Evolutionary conservation across 2,329 filamentous ascomycete genomes (phyloP), one percentile per base, ranked within the genome.

Genomic region (Hypocreales sp.): DNA sequence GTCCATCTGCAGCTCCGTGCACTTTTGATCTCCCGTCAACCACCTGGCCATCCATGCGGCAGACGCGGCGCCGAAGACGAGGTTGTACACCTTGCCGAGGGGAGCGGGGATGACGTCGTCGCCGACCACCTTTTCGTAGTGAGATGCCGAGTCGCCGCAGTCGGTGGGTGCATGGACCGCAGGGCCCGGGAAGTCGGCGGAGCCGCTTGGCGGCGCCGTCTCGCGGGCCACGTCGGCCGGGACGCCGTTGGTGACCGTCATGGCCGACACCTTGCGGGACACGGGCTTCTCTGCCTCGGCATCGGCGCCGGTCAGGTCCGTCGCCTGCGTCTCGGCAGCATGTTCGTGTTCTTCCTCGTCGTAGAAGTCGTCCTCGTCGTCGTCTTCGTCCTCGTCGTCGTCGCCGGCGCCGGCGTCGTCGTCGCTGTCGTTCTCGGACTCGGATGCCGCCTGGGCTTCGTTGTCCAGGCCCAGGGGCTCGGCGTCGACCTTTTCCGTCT

Each of bases 31-130:
- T 14, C 74, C 74, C 1, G 79, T 64, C 24, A 98, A 61, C 67
- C 83, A 95, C 42, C 83, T 90, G 9, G 68, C 64, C 71, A 98
- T 84, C 55, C 86, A 98, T 0, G 66, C 58, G 5, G 72, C 68
- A 2, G 86, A 94, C 2, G 64, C 67, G 3, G 79, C 69, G 0
- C 92, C 90, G 44, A 94, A 98, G 40, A 93, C 67, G 31, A 93
- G 56, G 35, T 72, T 79, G 51, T 92, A 98, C 17, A 95, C 73
- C 47, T 93, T 92, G 28, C 90, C 90, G 2, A 98, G 58, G 0
- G 90, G 90, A 2, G 87, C 90, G 1, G 78, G 67, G 26, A 98
- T 77, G 4, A 79, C 60, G 23, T 93, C 87, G 48, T 98, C 87
- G 25, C 79, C 86, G 22, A 94, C 60, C 3, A 80, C 54, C 45